Percentiles rank a stretch among this genome's conserved stretches.
Conservation (phyloP, 2,329 filamentous ascomycete species). For the Furcasterigmium sp. region DNA sequence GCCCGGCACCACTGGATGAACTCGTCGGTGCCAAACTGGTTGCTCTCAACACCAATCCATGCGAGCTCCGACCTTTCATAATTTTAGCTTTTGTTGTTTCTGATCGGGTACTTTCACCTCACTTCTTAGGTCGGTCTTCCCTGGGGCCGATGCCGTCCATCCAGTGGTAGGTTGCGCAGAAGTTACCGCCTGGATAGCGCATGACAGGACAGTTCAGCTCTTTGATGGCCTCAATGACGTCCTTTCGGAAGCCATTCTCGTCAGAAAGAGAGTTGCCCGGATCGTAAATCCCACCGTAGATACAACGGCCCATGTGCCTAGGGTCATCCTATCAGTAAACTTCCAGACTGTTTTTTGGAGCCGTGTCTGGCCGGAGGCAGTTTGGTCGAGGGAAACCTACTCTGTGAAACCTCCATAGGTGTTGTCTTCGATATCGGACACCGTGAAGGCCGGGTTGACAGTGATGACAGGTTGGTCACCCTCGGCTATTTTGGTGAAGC, state of each 20-base stretch:
- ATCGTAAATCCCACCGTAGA: constrained; percentile 83
- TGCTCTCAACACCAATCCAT: constrained; percentile 72
- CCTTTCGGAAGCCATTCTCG: constrained; percentile 68
- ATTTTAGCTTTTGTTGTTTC: too few relatives aligned
- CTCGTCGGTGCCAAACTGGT: constrained; percentile 80
- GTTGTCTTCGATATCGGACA: constrained; percentile 72
- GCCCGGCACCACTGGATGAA: constrained; percentile 76
- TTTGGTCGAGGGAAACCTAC: constrained; percentile 38
- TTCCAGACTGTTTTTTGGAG: too few relatives aligned
- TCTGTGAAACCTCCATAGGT: constrained; percentile 83
- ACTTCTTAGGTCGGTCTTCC: constrained; percentile 55
- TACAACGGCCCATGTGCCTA: constrained; percentile 84
- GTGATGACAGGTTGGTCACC: constrained; percentile 58
- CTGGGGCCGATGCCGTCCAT: constrained; percentile 72
- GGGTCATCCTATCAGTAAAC: constrained; percentile 1
- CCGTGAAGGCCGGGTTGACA: constrained; percentile 56
- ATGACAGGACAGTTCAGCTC: constrained; percentile 73
- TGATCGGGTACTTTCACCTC: too few relatives aligned
- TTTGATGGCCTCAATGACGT: constrained; percentile 68
- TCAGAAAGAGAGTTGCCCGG: constrained; percentile 69
- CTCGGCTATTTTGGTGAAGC: constrained; percentile 63
- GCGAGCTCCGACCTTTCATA: constrained; percentile 61
- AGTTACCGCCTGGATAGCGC: constrained; percentile 79
- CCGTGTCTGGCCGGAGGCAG: neutral
- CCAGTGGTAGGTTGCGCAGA: constrained; percentile 82